Evolutionary conservation across 164 flowering plant species (phyloP), one percentile per base, ranked within the genome.

Genomic region (Dillenia suffruticosa): DNA sequence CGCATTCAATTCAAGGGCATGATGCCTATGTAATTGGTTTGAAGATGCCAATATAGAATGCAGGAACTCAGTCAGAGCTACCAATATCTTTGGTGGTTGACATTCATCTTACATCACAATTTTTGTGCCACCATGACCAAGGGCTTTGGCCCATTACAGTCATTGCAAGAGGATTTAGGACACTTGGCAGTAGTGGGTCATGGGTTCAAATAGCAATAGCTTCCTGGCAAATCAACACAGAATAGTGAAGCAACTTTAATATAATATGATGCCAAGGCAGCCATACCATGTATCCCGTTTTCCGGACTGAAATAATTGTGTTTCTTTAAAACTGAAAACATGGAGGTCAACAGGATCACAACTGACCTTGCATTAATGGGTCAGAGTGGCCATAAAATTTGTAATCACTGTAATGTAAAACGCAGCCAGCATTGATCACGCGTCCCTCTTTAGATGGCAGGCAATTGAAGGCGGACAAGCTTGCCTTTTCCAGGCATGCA

Each of bases 401-500:
- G 46, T 69, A 61, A 54, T 65, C 59, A 10, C 77, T 59, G 62
- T 70, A 75, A 12, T 71, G 69, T 1, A 78, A 12, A 53, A 57
- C 54, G 61, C 82, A 78, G 45, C 82, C 82, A 5, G 75, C 60
- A 14, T 70, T 70, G 1, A 68, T 52, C 12, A 50, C 67, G 5
- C 73, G 68, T 9, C 73, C 75, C 48, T 75, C 79, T 0, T 44
- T 12, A 0, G 73, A 32, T 10, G 82, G 79, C 10, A 75, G 24
- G 65, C 82, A 78, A 9, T 46, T 3, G 1, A 45, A 12, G 22
- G 57, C 59, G 8, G 64, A 12, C 1, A 13, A 1, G 5, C 59
- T 63, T 1, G 79, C 82, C 14, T 47, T 17, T 1, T 9, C 12
- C 32, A 78, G 55, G 60, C 82, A 78, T 2, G 14, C 11, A 0